A percentile compares a stretch with the other conserved stretches of the same genome.
Conservation (phyloP, 2,329 filamentous ascomycete genomes). For the Geosmithia flava region DNA sequence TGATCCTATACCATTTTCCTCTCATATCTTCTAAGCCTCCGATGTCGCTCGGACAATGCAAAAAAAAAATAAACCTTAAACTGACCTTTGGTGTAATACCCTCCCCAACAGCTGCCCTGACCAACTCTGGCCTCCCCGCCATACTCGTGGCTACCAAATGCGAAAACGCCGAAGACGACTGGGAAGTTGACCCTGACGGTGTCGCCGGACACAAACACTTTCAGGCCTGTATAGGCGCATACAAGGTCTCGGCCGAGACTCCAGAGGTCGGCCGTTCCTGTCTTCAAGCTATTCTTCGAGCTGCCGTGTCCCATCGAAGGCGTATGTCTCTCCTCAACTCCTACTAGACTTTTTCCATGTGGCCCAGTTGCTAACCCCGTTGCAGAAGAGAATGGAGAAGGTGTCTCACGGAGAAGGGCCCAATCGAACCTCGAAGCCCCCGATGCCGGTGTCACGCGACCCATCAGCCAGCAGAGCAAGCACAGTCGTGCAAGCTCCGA, state of each 20-base stretch:
- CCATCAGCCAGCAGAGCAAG: conserved; percentile 49
- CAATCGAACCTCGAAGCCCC: conserved; percentile 50
- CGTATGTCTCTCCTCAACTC: conserved; percentile 37
- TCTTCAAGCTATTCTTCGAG: conserved; percentile 62
- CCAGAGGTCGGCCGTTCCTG: conserved; percentile 65
- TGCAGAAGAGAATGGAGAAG: conserved; percentile 28
- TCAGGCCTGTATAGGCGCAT: conserved; percentile 57
- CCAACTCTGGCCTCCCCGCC: conserved; percentile 60
- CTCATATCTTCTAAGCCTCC: background rate
- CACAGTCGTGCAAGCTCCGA: conserved; percentile 63
- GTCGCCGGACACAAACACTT: conserved; percentile 52
- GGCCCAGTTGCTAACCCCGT: background rate
- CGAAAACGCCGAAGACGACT: conserved; percentile 59
- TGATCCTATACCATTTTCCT: background rate
- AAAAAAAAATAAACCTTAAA: background rate
- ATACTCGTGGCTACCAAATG: conserved; percentile 84
- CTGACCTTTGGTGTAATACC: no score
- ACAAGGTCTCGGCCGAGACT: conserved; percentile 58
- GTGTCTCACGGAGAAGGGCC: conserved; percentile 38
- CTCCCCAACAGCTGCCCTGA: conserved; percentile 49
- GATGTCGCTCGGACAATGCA: conserved; percentile 1
- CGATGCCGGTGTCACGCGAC: conserved; percentile 35
- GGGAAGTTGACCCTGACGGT: conserved; percentile 57
- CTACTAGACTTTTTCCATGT: background rate
- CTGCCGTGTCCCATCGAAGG: conserved; percentile 53